Evolutionary conservation across 805 yeast genomes (phyloP), one percentile per base, ranked within the genome.

Genomic region (Saccharomycopsis amapae): DNA sequence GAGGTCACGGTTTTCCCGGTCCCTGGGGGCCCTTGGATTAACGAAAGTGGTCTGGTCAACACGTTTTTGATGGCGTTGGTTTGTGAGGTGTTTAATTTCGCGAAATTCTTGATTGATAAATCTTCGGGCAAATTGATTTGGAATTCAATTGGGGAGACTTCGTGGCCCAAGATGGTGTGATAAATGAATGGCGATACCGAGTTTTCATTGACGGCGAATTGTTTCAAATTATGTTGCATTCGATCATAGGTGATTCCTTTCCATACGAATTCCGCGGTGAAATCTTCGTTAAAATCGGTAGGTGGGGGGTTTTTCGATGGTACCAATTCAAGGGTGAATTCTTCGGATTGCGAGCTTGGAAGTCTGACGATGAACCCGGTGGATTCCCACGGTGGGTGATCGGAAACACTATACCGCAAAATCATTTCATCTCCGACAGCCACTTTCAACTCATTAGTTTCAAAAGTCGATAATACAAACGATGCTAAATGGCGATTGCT

Each of bases 1-100:
- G 96, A 86, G 0, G 96, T 88, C 13, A 86, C 94, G 1, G 97
- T 89, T 59, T 89, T 89, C 60, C 97, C 97, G 0, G 97, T 89
- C 53, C 95, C 95, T 3, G 97, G 97, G 7, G 97, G 97, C 15
- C 97, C 97, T 38, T 89, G 96, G 51, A 87, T 86, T 53, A 87
- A 69, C 4, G 93, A 76, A 37, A 88, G 67, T 1, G 95, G 95
- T 53, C 78, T 69, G 55, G 73, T 74, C 48, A 87, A 62, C 0
- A 81, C 95, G 9, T 72, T 63, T 43, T 72, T 68, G 22, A 89
- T 87, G 0, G 97, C 96, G 56, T 74, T 76, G 2, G 74, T 73
- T 62, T 89, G 97, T 1, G 96, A 85, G 5, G 67, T 70, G 60
- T 89, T 89, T 53, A 89, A 68, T 44, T 75, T 76, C 0, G 86